Evolutionary conservation across 2,329 filamentous ascomycete genomes (phyloP).

Genomic region (Thermochaetoides dissita): DNA sequence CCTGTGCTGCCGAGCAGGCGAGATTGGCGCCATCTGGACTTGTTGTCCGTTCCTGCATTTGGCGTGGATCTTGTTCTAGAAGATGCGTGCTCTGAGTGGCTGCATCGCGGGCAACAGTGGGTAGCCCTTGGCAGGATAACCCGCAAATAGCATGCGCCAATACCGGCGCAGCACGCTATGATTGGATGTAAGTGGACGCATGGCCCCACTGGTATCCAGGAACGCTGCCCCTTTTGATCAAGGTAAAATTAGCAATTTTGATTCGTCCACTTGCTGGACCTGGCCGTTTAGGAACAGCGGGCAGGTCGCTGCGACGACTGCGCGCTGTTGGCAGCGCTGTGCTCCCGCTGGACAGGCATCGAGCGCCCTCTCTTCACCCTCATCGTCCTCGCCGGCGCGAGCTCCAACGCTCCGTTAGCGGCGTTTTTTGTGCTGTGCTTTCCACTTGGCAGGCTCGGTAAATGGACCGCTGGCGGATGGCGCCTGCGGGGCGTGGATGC

Average conservation of each 20-base stretch:
- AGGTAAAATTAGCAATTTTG: slow-evolving; percentile 18
- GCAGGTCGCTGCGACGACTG: too few relatives aligned
- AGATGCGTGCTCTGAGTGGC: slow-evolving; percentile 7
- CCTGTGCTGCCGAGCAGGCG: slow-evolving; percentile 6
- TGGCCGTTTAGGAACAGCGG: background rate
- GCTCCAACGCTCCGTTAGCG: too few relatives aligned
- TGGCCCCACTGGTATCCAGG: slow-evolving; percentile 2
- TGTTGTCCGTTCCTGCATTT: slow-evolving; percentile 13
- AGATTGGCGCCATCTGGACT: slow-evolving; percentile 15
- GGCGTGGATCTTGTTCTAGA: slow-evolving; percentile 1
- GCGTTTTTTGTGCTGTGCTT: too few relatives aligned
- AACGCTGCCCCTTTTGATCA: slow-evolving; percentile 14
- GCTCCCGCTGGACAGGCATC: too few relatives aligned
- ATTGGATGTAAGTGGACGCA: slow-evolving; percentile 2
- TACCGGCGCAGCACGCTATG: slow-evolving; percentile 2
- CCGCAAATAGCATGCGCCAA: slow-evolving; percentile 5
- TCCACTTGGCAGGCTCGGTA: too few relatives aligned
- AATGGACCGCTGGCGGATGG: too few relatives aligned
- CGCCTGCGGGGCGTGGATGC: too few relatives aligned
- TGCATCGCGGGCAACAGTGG: slow-evolving; percentile 4
- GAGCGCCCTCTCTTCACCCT: too few relatives aligned
- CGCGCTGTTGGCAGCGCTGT: too few relatives aligned
- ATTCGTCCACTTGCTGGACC: slow-evolving; percentile 13
- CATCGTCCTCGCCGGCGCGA: too few relatives aligned
- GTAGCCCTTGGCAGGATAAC: slow-evolving; percentile 4